A percentile compares a stretch with the other conserved stretches of the same genome.
phyloP scores from a whole-genome alignment of 371 early-diverging fungal species.

The Mucor velutinosus region DNA sequence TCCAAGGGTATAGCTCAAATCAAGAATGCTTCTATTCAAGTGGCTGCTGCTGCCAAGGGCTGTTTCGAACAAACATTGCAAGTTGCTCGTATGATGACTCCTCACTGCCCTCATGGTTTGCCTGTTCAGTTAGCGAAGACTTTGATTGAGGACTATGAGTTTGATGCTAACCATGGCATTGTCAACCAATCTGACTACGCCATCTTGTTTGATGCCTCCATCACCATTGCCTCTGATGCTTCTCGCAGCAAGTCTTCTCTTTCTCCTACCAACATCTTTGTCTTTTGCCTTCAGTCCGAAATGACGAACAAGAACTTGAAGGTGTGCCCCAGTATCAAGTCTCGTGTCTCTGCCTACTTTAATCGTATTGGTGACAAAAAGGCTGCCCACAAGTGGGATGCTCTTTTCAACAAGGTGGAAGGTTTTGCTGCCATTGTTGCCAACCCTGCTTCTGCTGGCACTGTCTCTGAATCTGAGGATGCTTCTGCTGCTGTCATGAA shows the following conservation, averaged over 20 bases:
- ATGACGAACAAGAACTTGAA: conserved; percentile 7
- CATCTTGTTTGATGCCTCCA: conserved; percentile 24
- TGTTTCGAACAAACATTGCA: conserved; percentile 17
- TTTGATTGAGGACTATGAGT: conserved; percentile 23
- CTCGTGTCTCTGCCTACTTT: conserved; percentile 19
- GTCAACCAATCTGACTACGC: conserved; percentile 17
- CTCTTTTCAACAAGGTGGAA: conserved; percentile 18
- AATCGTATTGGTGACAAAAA: conserved; percentile 14
- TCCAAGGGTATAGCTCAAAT: conserved; percentile 29
- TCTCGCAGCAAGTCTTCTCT: conserved; percentile 11
- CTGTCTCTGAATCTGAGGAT: conserved; percentile 7
- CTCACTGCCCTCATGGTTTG: conserved; percentile 20
- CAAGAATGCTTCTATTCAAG: conserved; percentile 16
- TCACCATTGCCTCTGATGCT: conserved; percentile 15
- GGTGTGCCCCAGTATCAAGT: conserved; percentile 5
- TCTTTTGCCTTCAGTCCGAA: conserved; percentile 17
- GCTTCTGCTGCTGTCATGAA: conserved; percentile 25
- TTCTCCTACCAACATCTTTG: conserved; percentile 16
- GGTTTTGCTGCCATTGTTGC: conserved; percentile 10
- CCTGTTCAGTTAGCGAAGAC: conserved; percentile 18
- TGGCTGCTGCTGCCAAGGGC: conserved; percentile 9
- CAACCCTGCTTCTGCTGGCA: neutral
- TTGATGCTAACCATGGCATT: conserved; percentile 21
- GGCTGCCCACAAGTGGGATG: conserved; percentile 23
- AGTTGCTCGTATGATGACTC: conserved; percentile 19